Conservation (phyloP, 129 eudicot genomes). For the Solidago caesia region DNA sequence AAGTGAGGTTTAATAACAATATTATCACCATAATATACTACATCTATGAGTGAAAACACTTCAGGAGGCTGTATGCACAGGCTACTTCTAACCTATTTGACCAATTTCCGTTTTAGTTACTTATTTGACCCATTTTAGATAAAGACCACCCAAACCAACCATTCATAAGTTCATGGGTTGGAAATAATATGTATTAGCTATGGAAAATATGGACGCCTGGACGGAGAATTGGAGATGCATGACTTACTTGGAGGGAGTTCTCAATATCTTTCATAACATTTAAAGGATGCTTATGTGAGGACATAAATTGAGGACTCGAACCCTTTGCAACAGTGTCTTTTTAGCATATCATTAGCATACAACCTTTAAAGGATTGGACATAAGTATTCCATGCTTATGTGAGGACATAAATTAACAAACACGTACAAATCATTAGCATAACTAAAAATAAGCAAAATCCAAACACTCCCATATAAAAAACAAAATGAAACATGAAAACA, state of each 20-base stretch:
- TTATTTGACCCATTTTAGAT: not conserved
- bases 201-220: not conserved
- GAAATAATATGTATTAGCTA: not conserved
- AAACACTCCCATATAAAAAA: too few relatives aligned
- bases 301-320: too few relatives aligned
- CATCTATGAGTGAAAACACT: not conserved
- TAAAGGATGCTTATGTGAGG: too few relatives aligned
- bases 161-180: not conserved
- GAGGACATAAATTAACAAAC: too few relatives aligned
- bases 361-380: too few relatives aligned
- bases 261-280: not conserved
- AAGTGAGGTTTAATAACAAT: not conserved
- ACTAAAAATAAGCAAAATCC: too few relatives aligned
- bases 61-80: not conserved
- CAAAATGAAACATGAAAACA: too few relatives aligned
- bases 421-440: too few relatives aligned
- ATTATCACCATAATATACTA: not conserved
- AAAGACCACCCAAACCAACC: constrained; percentile 11
- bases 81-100: constrained; percentile 7
- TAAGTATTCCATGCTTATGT: too few relatives aligned
- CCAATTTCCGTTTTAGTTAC: not conserved
- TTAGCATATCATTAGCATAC: too few relatives aligned
- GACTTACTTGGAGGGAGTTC: constrained; percentile 59
- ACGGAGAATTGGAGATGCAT: not conserved
- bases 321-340: too few relatives aligned